These are phyloP conservation scores for Trypanosoma lewisi DNA, from an alignment of 208 protist species.

Conservation along the genomic window DNA sequence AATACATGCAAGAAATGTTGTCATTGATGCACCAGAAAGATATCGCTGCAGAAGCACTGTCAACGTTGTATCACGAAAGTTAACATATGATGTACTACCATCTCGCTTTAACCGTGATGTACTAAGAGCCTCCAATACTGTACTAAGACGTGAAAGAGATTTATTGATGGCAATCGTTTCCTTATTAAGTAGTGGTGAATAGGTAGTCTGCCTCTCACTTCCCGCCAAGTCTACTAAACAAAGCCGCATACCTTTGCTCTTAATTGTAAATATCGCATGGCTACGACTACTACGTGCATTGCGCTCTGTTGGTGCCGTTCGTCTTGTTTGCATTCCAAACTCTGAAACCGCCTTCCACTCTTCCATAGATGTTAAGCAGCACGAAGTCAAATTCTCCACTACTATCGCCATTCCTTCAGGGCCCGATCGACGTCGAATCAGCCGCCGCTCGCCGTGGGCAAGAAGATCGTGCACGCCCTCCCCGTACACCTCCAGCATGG, in stretches of 20 bases:
- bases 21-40: conserved; percentile 72
- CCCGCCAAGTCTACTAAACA: conserved; percentile 88
- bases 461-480: conserved; percentile 82
- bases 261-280: conserved; percentile 91
- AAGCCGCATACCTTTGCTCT: conserved; percentile 69
- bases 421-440: conserved; percentile 38
- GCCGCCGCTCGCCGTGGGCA: conserved; percentile 51
- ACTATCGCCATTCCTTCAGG: conserved; percentile 48
- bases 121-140: conserved; percentile 84
- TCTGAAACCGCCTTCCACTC: conserved; percentile 67
- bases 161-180: conserved; percentile 92
- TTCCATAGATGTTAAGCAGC: conserved; percentile 48
- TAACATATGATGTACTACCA: conserved; percentile 61
- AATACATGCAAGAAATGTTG: conserved; percentile 87
- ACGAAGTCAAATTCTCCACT: conserved; percentile 73
- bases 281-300: conserved; percentile 91
- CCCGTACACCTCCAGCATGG: conserved; percentile 87
- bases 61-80: conserved; percentile 85
- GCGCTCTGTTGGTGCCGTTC: conserved; percentile 83
- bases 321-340: conserved; percentile 77
- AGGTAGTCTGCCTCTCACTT: conserved; percentile 81
- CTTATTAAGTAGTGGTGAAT: conserved; percentile 80
- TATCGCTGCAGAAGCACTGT: conserved; percentile 89
- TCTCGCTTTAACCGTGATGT: conserved; percentile 39
- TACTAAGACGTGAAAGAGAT: conserved; percentile 84